Conservation (phyloP, 306 rosid species). For the Vigna angularis region DNA sequence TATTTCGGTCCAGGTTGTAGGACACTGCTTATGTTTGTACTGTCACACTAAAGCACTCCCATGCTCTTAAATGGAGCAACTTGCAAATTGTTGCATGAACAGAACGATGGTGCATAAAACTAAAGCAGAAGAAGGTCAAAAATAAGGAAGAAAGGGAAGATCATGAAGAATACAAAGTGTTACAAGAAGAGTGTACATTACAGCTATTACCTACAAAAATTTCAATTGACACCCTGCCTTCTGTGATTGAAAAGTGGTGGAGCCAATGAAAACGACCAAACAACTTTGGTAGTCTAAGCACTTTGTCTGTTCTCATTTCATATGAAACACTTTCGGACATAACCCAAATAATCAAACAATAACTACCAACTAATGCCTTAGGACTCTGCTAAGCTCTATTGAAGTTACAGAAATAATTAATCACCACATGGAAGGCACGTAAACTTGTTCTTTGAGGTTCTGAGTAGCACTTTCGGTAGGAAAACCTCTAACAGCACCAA, state of each 20-base stretch:
- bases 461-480: slow-evolving; percentile 98
- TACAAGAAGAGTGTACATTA: slow-evolving; percentile 42
- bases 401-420: slow-evolving; percentile 12
- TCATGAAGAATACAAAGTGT: neutral
- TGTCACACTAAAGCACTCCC: no score
- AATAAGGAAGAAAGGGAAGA: no score
- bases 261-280: slow-evolving; percentile 38
- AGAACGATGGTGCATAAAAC: no score
- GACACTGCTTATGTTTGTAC: no score
- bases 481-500: slow-evolving; percentile 86
- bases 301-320: slow-evolving; percentile 21
- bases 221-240: slow-evolving; percentile 19
- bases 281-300: slow-evolving; percentile 18
- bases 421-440: slow-evolving; percentile 96
- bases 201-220: slow-evolving; percentile 48
- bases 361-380: slow-evolving; percentile 22
- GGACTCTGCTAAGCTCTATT: slow-evolving; percentile 18
- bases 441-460: slow-evolving; percentile 97
- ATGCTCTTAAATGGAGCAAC: no score
- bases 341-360: slow-evolving; percentile 33
- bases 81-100: no score
- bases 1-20: no score
- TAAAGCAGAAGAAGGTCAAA: no score
- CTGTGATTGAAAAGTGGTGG: slow-evolving; percentile 16
- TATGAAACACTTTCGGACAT: slow-evolving; percentile 31